Percentiles rank a stretch among this genome's conserved stretches.
These are phyloP conservation scores for Puccinia horiana DNA, from an alignment of 1,284 basidiomycete genomes.

Conservation along the genomic window DNA sequence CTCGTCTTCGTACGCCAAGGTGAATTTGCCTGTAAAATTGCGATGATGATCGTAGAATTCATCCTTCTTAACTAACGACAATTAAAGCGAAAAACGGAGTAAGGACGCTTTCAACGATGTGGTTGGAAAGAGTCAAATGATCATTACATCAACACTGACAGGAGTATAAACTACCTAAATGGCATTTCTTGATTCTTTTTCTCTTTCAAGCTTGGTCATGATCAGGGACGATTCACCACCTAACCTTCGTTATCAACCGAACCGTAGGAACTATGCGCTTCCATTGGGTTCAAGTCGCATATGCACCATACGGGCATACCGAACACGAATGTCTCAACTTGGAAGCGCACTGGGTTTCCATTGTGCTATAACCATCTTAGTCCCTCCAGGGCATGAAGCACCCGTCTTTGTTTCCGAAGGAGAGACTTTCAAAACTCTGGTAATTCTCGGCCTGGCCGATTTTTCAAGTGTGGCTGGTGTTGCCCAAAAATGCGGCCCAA, in stretches of 20 bases:
- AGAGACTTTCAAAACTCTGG: too few species aligned
- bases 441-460: too few species aligned
- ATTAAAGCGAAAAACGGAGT: neutral
- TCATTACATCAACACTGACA: slow-evolving; percentile 18
- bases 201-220: neutral
- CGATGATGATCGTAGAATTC: slow-evolving; percentile 17
- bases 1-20: neutral
- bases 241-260: neutral
- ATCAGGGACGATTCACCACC: neutral
- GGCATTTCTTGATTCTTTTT: neutral
- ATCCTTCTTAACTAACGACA: neutral
- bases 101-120: neutral
- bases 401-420: too few species aligned
- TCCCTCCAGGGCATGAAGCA: neutral
- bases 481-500: too few species aligned
- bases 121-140: slow-evolving; percentile 12
- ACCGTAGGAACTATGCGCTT: neutral
- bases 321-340: neutral
- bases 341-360: neutral
- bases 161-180: neutral
- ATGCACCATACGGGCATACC: neutral
- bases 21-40: neutral
- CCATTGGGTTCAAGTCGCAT: neutral
- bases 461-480: too few species aligned
- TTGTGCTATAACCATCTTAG: neutral